Base-by-base conservation (phyloP, 2,329 filamentous ascomycete genomes). In the Bipolaris sorokiniana region DNA sequence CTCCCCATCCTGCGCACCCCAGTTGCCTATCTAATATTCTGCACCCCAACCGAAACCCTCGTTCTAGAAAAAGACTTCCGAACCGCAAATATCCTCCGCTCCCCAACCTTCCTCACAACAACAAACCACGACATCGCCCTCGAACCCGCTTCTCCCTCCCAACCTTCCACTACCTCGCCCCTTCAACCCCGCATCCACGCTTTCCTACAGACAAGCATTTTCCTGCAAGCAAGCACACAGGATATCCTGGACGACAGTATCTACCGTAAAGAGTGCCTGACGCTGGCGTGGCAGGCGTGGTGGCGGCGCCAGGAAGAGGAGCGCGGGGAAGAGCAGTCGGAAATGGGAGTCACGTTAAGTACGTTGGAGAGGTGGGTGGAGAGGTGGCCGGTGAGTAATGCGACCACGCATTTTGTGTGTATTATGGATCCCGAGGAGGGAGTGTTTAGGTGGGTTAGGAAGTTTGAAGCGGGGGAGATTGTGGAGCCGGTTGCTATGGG, bases 21-120 rank as follows among this genome's bases (percentile, higher is more conserved):
- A 15, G 83, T 84, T 1, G 84, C 83, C 36, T 88, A 88, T 63
- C 64, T 88, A 1, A 81, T 82, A 28, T 80, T 87, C 59, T 82
- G 83, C 60, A 79, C 85, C 45, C 83, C 83, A 0, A 51, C 57
- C 0, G 72, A 77, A 42, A 81, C 81, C 2, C 69, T 80, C 1
- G 76, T 83, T 0, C 75, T 88, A 45, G 84, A 87, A 62, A 87
- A 88, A 65, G 85, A 88, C 63, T 77, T 81, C 51, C 46, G 65
- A 2, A 79, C 70, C 1, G 83, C 82, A 3, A 76, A 75, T 1
- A 64, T 82, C 5, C 76, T 78, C n/a, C 75, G 74, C 1, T 81
- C 80, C 2, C 69, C 70, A 1, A 74, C 79, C 1, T 87, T 88
- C 65, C 80, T 87, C 36, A 78, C 82, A 2, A 78, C 80, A 10